Percentiles rank a stretch among this genome's conserved stretches.
Evolutionary conservation across 805 yeast species (phyloP).

Genomic region (Kodamaea neixiangensis): DNA sequence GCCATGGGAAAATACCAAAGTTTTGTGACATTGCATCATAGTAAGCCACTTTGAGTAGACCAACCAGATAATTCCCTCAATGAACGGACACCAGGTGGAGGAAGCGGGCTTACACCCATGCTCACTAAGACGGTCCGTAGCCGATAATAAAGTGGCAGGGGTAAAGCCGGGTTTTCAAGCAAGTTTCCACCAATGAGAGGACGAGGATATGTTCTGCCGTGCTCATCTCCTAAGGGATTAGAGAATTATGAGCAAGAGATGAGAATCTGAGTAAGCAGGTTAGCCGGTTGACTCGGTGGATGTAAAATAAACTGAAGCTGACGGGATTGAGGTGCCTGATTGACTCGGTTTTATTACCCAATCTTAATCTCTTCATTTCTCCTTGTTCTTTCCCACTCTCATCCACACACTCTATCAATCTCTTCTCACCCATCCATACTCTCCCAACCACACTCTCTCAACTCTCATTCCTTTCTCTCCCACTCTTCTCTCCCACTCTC

Average conservation of each 20-base stretch:
- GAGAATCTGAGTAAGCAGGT: not conserved
- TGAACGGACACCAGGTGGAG: not conserved
- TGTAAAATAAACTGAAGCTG: no score
- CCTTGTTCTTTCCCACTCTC: no score
- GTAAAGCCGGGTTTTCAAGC: not conserved
- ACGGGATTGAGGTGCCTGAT: no score
- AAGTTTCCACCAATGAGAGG: slow-evolving; percentile 1
- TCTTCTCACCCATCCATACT: no score
- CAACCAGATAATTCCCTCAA: slow-evolving; percentile 9
- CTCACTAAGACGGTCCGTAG: not conserved
- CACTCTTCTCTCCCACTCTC: not conserved
- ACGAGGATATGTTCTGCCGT: not conserved
- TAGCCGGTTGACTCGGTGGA: no score
- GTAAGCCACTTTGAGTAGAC: slow-evolving; percentile 1
- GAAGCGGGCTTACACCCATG: not conserved
- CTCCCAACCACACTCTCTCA: no score
- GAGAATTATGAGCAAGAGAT: not conserved
- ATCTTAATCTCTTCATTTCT: no score
- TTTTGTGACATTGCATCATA: not conserved
- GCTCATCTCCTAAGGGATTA: not conserved
- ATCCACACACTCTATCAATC: no score
- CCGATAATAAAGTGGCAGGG: not conserved
- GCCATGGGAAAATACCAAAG: not conserved
- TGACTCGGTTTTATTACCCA: no score
- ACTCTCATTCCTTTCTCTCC: not conserved